A percentile compares a stretch with the other conserved stretches of the same genome.
These are phyloP conservation scores for Emmonsia crescens DNA, from an alignment of 2,329 filamentous ascomycete genomes.

Conservation along the genomic window DNA sequence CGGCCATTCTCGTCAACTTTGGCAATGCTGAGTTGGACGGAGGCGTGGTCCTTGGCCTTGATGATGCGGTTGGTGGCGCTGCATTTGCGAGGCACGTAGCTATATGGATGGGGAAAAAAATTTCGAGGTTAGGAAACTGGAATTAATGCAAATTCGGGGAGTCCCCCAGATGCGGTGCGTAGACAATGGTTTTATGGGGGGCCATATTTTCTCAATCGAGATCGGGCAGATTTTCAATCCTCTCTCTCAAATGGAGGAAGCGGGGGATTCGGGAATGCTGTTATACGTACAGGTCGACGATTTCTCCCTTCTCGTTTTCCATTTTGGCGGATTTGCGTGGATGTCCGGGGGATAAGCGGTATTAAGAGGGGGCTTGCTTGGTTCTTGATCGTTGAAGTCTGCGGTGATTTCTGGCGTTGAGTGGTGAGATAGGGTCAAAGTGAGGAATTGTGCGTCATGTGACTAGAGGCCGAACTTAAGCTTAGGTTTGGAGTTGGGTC, in stretches of 20 bases:
- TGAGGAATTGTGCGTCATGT: slow-evolving; percentile 16
- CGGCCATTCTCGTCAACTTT: slow-evolving; percentile 99
- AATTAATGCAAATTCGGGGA: background rate
- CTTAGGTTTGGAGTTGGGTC: background rate
- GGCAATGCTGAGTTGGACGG: slow-evolving; percentile 90
- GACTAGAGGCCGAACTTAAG: slow-evolving; percentile 1
- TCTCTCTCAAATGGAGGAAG: background rate
- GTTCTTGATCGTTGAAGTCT: slow-evolving; percentile 8
- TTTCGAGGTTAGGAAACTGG: background rate
- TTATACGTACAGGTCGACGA: slow-evolving; percentile 85
- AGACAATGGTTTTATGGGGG: background rate
- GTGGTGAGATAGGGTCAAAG: background rate
- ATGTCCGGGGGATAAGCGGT: slow-evolving; percentile 17
- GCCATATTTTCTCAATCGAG: background rate
- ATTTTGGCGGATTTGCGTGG: slow-evolving; percentile 52
- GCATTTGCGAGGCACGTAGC: slow-evolving; percentile 98
- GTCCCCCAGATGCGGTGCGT: background rate
- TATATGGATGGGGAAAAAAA: slow-evolving; percentile 30
- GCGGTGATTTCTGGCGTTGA: slow-evolving; percentile 6
- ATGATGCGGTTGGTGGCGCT: slow-evolving; percentile 99
- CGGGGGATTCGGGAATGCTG: background rate
- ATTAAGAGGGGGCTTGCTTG: slow-evolving; percentile 6
- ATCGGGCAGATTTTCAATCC: background rate
- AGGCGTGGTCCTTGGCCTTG: slow-evolving; percentile 99
- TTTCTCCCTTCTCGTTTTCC: slow-evolving; percentile 99